Percentiles rank a stretch among this genome's conserved stretches.
Conservation (phyloP, 192 early-diverging fungal genomes). For the Thoreauomyces humboldtii region DNA sequence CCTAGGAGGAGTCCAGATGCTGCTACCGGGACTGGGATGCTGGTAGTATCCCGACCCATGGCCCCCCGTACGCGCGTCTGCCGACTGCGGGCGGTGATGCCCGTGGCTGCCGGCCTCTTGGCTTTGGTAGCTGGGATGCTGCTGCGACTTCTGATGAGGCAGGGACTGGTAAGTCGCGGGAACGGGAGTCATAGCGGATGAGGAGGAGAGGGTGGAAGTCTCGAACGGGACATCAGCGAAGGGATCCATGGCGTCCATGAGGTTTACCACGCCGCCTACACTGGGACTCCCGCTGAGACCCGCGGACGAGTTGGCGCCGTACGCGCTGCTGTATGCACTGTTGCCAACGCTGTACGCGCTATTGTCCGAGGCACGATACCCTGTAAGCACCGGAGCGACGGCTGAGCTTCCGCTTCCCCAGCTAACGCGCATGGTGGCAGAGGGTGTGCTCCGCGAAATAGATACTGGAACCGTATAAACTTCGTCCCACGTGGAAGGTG, state of each 20-base stretch:
- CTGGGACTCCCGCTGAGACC: too few relatives aligned
- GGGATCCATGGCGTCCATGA: constrained; percentile 15
- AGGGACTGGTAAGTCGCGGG: background rate
- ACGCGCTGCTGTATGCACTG: background rate
- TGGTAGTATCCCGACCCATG: too few relatives aligned
- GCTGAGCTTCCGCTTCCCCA: constrained; percentile 6
- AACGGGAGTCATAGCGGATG: background rate
- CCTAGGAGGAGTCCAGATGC: constrained; percentile 1
- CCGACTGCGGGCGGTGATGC: too few relatives aligned
- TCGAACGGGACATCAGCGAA: background rate
- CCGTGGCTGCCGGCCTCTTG: too few relatives aligned
- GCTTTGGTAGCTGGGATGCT: too few relatives aligned
- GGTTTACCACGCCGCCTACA: background rate
- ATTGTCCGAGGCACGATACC: background rate
- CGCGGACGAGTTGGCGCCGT: constrained; percentile 1
- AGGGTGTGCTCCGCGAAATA: background rate
- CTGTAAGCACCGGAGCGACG: background rate
- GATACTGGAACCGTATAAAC: background rate
- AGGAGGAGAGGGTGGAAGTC: too few relatives aligned
- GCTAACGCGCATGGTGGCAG: constrained; percentile 14
- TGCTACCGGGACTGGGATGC: background rate
- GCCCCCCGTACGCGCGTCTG: too few relatives aligned
- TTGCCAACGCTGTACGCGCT: background rate
- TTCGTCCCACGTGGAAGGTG: background rate
- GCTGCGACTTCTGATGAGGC: background rate